Evolutionary conservation across 768 basidiomycete species (phyloP).

Genomic region (Cystofilobasidium ferigula): DNA sequence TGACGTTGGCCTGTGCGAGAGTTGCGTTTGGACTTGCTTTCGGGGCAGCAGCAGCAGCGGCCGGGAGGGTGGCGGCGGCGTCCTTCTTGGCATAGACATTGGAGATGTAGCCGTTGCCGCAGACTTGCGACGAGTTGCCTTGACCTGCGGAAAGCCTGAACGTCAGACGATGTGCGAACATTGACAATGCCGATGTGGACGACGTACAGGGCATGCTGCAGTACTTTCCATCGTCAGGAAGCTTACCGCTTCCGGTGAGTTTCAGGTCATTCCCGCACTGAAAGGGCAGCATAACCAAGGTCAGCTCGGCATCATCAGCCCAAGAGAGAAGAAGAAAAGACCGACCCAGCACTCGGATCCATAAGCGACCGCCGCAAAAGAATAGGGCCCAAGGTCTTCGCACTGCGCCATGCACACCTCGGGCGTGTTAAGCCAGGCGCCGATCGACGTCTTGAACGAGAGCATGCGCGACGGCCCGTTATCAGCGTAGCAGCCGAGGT

Average conservation of each 20-base stretch:
- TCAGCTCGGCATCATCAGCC: too few relatives aligned
- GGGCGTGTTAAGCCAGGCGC: background rate
- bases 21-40: too few relatives aligned
- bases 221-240: background rate
- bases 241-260: background rate
- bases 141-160: background rate
- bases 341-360: background rate
- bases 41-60: too few relatives aligned
- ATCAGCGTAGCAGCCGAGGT: background rate
- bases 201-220: background rate
- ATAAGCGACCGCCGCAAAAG: background rate
- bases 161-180: too few relatives aligned
- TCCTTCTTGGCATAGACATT: background rate
- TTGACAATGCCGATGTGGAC: too few relatives aligned
- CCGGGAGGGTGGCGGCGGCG: background rate
- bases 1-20: too few relatives aligned
- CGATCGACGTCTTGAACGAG: background rate
- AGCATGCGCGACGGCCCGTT: background rate
- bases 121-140: background rate
- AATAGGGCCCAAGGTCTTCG: background rate
- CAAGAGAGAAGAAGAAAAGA: background rate
- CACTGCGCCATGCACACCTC: background rate
- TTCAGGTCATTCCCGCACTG: background rate
- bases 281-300: background rate
- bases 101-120: background rate